Base-by-base conservation (phyloP, 177 flowering plant genomes). In the Tripterygium wilfordii region DNA sequence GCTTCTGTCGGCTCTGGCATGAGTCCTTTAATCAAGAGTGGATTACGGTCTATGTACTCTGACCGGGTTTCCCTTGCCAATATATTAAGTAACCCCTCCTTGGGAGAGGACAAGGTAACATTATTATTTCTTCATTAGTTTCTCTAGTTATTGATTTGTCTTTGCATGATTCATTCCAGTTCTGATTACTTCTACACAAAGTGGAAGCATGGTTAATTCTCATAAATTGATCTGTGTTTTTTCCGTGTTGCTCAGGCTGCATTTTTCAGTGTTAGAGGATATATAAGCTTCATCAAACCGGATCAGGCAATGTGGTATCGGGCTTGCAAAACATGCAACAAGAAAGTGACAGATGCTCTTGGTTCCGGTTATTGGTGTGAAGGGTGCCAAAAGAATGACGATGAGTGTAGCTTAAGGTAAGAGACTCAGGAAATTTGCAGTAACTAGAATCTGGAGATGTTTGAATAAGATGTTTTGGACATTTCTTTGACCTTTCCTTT, bases 341-440 rank as follows among this genome's bases (percentile, higher is more conserved):
- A 87, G 79, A 94, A 94, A 51, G 96, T 94, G 12, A 89, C 88
- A 5, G 95, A 83, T 33, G 86, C 75, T 20, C 41, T 83, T 65
- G 96, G 86, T 12, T 87, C 95, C 57, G 97, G 95, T 16, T 94
- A 78, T 49, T 87, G 95, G 92, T 94, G 99, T 58, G 95, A 87
- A 68, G 85, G 78, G 22, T 94, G 99, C 63, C 90, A 90, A 68
- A 89, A 80, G 68, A 78, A 81, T 62, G 88, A 78, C 47, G 83
- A 48, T 0, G 84, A 79, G 17, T 74, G 81, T 72, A 70, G 67
- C 48, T 64, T 90, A 58, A 87, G 97, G 99, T 85, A 14, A 36
- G 64, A 24, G 1, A 32, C 13, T 21, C 10, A 4, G 1, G 1
- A 3, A 28, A 18, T 17, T 3, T 17, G 14, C 29, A 19, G 18